Percentiles rank a stretch among this genome's conserved stretches.
Conservation (phyloP, 2,329 filamentous ascomycete genomes). For the Delphinella strobiligena region DNA sequence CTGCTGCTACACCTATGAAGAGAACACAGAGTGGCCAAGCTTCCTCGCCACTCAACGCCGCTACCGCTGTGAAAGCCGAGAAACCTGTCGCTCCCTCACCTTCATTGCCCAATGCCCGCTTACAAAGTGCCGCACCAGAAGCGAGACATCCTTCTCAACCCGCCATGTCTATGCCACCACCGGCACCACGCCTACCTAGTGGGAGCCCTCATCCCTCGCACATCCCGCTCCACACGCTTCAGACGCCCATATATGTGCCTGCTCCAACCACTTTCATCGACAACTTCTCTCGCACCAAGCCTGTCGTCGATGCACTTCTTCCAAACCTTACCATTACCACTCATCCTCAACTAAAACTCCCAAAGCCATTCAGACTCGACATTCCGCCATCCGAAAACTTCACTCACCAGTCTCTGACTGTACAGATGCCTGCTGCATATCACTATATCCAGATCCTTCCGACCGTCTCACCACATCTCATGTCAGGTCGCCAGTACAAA, state of each 20-base stretch:
- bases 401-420: slow-evolving; percentile 59
- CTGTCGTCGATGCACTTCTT: slow-evolving; percentile 50
- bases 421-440: slow-evolving; percentile 56
- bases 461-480: slow-evolving; percentile 43
- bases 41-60: slow-evolving; percentile 16
- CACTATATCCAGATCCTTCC: slow-evolving; percentile 61
- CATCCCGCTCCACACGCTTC: slow-evolving; percentile 16
- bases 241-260: slow-evolving; percentile 10
- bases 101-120: slow-evolving; percentile 26
- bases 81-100: slow-evolving; percentile 28
- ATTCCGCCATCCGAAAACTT: slow-evolving; percentile 54
- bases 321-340: slow-evolving; percentile 53
- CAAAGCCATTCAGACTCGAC: slow-evolving; percentile 48
- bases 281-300: slow-evolving; percentile 19
- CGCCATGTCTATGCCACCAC: slow-evolving; percentile 23
- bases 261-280: slow-evolving; percentile 12
- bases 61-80: slow-evolving; percentile 29
- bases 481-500: slow-evolving; percentile 55
- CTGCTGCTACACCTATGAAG: slow-evolving; percentile 5
- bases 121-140: slow-evolving; percentile 24
- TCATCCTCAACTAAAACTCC: slow-evolving; percentile 52
- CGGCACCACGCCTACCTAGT: slow-evolving; percentile 23
- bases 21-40: slow-evolving; percentile 25
- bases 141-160: slow-evolving; percentile 21
- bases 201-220: slow-evolving; percentile 30